Evolutionary conservation across 2,329 filamentous ascomycete genomes (phyloP).

Genomic region (Colletotrichum noveboracense): DNA sequence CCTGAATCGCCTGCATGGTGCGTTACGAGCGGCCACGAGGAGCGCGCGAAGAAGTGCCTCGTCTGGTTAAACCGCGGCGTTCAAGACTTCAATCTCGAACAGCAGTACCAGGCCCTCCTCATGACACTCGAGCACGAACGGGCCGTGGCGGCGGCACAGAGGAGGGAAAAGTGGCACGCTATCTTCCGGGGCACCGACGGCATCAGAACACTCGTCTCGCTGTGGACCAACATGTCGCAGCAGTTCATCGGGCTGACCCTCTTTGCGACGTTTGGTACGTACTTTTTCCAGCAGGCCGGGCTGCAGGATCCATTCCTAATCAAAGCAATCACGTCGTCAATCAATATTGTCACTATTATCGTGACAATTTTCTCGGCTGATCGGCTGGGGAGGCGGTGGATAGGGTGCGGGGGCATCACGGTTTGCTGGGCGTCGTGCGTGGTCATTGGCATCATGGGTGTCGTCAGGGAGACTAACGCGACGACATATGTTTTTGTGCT

Average conservation of each 20-base stretch:
- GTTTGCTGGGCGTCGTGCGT: conserved; percentile 19
- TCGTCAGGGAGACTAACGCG: neutral
- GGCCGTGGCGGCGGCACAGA: conserved; percentile 25
- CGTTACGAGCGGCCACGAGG: conserved; percentile 21
- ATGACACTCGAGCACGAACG: conserved; percentile 27
- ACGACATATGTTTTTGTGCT: conserved; percentile 15
- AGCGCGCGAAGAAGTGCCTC: conserved; percentile 23
- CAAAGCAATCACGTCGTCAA: conserved; percentile 23
- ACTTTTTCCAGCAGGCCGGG: conserved; percentile 40
- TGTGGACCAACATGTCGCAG: conserved; percentile 28
- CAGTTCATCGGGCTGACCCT: conserved; percentile 25
- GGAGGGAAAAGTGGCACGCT: conserved; percentile 27
- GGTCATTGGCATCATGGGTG: conserved; percentile 15
- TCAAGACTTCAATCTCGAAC: conserved; percentile 29
- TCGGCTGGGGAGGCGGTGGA: conserved; percentile 16
- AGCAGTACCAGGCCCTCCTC: conserved; percentile 27
- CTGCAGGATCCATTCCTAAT: conserved; percentile 26
- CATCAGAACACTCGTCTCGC: conserved; percentile 22
- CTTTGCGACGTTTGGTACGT: conserved; percentile 27
- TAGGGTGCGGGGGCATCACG: conserved; percentile 17
- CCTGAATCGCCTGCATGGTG: conserved; percentile 45
- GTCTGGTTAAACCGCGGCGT: conserved; percentile 25
- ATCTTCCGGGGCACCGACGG: conserved; percentile 34
- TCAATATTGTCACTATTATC: conserved; percentile 24
- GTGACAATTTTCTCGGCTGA: conserved; percentile 22